phyloP scores from a whole-genome alignment of 352 stramenopile genomes.

The Phytopythium cucurbitacearum region DNA sequence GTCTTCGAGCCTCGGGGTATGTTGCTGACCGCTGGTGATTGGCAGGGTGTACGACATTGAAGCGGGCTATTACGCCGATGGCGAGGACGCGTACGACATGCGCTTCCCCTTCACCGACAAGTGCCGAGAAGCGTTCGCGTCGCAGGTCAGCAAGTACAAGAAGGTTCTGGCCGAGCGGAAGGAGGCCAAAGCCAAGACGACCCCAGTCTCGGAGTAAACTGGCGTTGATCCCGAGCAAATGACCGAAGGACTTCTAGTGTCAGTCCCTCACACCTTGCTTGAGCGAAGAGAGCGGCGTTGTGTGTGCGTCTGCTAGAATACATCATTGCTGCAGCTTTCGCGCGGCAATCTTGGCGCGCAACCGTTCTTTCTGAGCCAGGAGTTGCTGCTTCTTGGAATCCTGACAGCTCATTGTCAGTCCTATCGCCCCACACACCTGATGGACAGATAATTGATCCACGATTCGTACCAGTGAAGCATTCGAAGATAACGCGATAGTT shows the following conservation, averaged over 20 bases:
- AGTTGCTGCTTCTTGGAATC: conserved; percentile 54
- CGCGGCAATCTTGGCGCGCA: conserved; percentile 60
- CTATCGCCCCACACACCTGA: not conserved
- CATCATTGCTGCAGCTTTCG: conserved; percentile 8
- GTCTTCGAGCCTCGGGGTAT: not conserved
- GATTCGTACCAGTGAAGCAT: not conserved
- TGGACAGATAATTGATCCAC: conserved; percentile 4
- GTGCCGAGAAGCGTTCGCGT: conserved; percentile 81
- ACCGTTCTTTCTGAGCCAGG: conserved; percentile 58
- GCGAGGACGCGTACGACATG: conserved; percentile 99
- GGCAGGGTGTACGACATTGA: conserved; percentile 96
- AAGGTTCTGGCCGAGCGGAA: conserved; percentile 77
- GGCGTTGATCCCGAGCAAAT: no score
- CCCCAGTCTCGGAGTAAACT: not conserved
- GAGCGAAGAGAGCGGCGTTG: no score
- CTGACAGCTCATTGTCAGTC: conserved; percentile 4
- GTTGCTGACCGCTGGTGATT: conserved; percentile 2
- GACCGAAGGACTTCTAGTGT: no score
- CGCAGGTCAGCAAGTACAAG: conserved; percentile 78
- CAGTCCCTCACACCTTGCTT: no score
- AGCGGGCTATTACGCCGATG: conserved; percentile 99
- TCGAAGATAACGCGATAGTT: not conserved
- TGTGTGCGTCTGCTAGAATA: no score
- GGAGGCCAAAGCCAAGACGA: conserved; percentile 23
- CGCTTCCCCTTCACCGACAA: conserved; percentile 92